Conservation (phyloP, 2,329 filamentous ascomycete species). For the Geosmithia flava region DNA sequence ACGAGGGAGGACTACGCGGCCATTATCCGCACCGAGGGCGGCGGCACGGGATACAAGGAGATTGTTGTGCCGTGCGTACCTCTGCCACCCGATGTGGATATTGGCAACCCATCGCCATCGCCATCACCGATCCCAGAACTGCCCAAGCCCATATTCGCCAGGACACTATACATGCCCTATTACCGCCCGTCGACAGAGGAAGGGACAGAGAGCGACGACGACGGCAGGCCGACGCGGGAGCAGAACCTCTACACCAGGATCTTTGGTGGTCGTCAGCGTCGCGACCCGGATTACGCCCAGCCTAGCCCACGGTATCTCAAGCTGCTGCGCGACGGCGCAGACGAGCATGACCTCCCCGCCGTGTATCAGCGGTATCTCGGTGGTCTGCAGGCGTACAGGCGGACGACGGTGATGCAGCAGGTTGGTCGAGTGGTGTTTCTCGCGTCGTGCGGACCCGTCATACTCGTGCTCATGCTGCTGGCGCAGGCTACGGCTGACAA, state of each 20-base stretch:
- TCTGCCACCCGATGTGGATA: constrained; percentile 40
- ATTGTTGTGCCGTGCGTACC: constrained; percentile 67
- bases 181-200: constrained; percentile 17
- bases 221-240: constrained; percentile 12
- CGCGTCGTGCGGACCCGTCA: constrained; percentile 38
- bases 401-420: constrained; percentile 54
- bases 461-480: constrained; percentile 36
- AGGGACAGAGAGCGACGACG: constrained; percentile 12
- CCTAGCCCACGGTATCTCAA: constrained; percentile 74
- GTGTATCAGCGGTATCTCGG: constrained; percentile 68
- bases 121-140: constrained; percentile 39
- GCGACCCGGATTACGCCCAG: constrained; percentile 63
- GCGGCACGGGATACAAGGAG: constrained; percentile 74
- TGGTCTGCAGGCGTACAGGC: constrained; percentile 55
- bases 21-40: constrained; percentile 86
- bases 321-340: constrained; percentile 65
- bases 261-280: constrained; percentile 34
- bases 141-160: constrained; percentile 61
- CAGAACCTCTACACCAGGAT: constrained; percentile 13
- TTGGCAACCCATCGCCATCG: constrained; percentile 38
- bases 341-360: constrained; percentile 65
- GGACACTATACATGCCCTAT: constrained; percentile 67
- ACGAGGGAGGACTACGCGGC: constrained; percentile 68
- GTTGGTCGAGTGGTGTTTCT: constrained; percentile 55
- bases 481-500: constrained; percentile 45